Evolutionary conservation across 2,329 filamentous ascomycete species (phyloP), one percentile per base, ranked within the genome.

Genomic region (Aphanocladium album): DNA sequence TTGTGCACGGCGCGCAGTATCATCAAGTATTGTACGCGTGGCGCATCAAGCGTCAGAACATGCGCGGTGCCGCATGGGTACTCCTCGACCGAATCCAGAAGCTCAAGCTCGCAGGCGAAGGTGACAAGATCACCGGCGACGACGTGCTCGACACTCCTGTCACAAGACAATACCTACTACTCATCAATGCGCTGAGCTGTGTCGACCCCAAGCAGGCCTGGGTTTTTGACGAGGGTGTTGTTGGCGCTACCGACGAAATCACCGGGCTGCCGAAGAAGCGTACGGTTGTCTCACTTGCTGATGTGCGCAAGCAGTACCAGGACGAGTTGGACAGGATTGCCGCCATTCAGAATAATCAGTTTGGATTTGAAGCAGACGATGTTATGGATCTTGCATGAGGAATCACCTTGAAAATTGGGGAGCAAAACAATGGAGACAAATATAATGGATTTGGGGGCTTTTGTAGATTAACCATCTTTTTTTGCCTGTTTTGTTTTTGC

Each of bases 1-100:
- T 91, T 41, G 79, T 78, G 60, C 78, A 76, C 43, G 85, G 84
- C 11, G 89, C 91, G n/a, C 89, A 91, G 3, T 96, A 93, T 70
- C 90, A 95, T 70, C 90, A 93, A 68, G 89, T 97, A 60, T 84
- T 98, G 52, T 96, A 97, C 72, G 88, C 93, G 3, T 97, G 93
- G 85, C 87, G 95, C 56, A 88, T 96, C 65, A 87, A 87, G 64
- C 88, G 88, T 66, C 86, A 86, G 68, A 90, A 98, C 76, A 96
- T 92, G 80, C 90, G 93, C 49, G 95, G 93, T 55, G 87, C 84
- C 1, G 86, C 87, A 3, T 80, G 84, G 2, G 78, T 86, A 30
- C 76, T 88, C 5, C 76, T 88, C 23, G 84, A 89, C 67, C 80
- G 85, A 39, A 81, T 89, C 57, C 83, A 86, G 66, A 85, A 84